Conservation (phyloP, 805 yeast species). For the Kluyveromyces starmeri region DNA sequence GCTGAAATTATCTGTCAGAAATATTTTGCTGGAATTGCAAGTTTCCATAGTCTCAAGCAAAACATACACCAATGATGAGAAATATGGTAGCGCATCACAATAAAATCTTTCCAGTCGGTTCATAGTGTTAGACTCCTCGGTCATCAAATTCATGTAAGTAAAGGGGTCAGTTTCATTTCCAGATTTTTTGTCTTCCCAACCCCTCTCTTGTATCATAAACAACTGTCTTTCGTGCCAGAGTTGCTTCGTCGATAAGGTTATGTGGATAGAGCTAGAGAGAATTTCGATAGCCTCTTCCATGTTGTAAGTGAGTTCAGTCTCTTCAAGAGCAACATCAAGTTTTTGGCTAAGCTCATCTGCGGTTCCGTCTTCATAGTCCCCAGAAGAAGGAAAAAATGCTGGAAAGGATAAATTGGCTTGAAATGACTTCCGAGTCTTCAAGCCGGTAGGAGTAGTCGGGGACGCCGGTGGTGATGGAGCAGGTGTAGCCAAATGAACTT, state of each 20-base stretch:
- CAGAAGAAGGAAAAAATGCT: constrained; percentile 47
- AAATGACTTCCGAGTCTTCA: constrained; percentile 42
- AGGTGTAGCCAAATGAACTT: constrained; percentile 61
- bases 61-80: constrained; percentile 58
- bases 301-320: constrained; percentile 50
- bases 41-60: constrained; percentile 55
- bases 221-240: constrained; percentile 61
- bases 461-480: constrained; percentile 72
- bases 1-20: constrained; percentile 11
- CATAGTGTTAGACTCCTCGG: constrained; percentile 30
- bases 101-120: constrained; percentile 56
- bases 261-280: constrained; percentile 50
- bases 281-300: constrained; percentile 72
- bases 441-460: constrained; percentile 31
- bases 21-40: constrained; percentile 30
- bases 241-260: constrained; percentile 60
- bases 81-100: constrained; percentile 38
- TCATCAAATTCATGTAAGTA: constrained; percentile 21
- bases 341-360: constrained; percentile 20
- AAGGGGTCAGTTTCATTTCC: constrained; percentile 20
- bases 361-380: constrained; percentile 23
- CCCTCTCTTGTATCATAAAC: constrained; percentile 68
- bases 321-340: constrained; percentile 6
- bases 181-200: constrained; percentile 32
- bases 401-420: constrained; percentile 65